Base-by-base conservation (phyloP, 306 rosid species). In the Vigna trinervia region DNA sequence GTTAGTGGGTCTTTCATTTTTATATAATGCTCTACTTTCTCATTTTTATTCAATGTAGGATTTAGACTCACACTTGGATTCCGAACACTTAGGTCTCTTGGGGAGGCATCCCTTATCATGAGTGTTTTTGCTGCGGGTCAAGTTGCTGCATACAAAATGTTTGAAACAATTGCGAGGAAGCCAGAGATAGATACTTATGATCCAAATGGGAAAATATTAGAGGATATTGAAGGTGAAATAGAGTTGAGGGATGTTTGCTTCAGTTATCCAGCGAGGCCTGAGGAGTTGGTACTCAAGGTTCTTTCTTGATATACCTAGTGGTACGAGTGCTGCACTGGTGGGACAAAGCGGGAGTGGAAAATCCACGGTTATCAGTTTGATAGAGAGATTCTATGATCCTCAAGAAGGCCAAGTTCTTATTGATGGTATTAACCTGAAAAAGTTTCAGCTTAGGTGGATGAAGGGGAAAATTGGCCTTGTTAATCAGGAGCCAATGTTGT, bases 321-420 rank as follows among this genome's bases (percentile, higher is more conserved):
- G 96, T 12, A 87, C 84, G 2, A 93, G 96, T 5, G 83, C 84
- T 23, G 97, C 97, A 69, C 80, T 93, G 80, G 96, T 93, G 34
- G 97, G 97, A 71, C 86, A 90, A 81, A 93, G 97, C 84, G 97
- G 97, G 63, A 90, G 97, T 82, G 97, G 97, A 65, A 93, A 93
- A 69, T 93, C 97, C 15, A 93, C 97, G 1, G 88, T 90, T 39
- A 84, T 93, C 22, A 93, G 97, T 78, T 88, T 93, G 77, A 76
- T 93, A 26, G 97, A 93, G 84, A 85, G 97, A 72, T 90, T 93
- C 85, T 93, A 93, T 36, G 97, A 93, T 81, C 97, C 96, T 12
- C 85, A 41, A 9, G 87, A 88, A 8, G 97, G 96, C 50, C 92
- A 85, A 79, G 89, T 93, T 71, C 82, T 89, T 28, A 87, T 90